Evolutionary conservation across 1,284 basidiomycete species (phyloP), one percentile per base, ranked within the genome.

Genomic region (Ustilago hordei): DNA sequence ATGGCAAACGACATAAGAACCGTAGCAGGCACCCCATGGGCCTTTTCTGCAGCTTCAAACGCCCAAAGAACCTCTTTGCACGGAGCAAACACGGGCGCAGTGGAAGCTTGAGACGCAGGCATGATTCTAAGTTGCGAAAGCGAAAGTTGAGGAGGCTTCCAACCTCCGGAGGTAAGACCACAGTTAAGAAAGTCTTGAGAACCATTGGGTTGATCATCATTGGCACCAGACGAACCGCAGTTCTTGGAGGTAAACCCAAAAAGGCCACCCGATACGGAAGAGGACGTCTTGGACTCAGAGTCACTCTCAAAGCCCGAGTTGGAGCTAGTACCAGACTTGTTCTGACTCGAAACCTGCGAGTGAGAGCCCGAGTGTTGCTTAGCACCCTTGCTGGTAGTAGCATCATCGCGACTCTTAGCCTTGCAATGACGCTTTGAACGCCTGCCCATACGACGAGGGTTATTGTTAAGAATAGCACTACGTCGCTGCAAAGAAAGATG

Each of bases 1-100:
- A 82, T 78, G 55, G 78, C 80, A 50, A 82, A 78, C 34, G 75
- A 69, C 79, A 81, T 81, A 56, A 82, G 69, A 17, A 82, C 58
- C 32, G 73, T 69, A 35, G 78, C 77, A 19, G 81, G 81, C 8
- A 82, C 34, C 17, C 65, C 64, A 55, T 78, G 68, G 3, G 57
- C 47, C 54, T 75, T 59, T 28, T 64, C 66, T 38, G 73, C 79
- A 13, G 64, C 58, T 48, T 81, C 60, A 61, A 82, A 82, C 38
- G 76, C 72, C 64, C 67, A 68, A 23, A 75, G 64, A 17, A 74
- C 60, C 36, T 63, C 43, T 52, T 72, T 68, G 77, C 81, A 82
- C 28, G 76, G 71, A 1, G 60, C 60, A 60, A 82, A 82, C 62
- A 76, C 74, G 50, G 66, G 13, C 13, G 64, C 58, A 19, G 54